Conservation (phyloP, 2,329 filamentous ascomycete genomes). For the Aureobasidium pullulans region DNA sequence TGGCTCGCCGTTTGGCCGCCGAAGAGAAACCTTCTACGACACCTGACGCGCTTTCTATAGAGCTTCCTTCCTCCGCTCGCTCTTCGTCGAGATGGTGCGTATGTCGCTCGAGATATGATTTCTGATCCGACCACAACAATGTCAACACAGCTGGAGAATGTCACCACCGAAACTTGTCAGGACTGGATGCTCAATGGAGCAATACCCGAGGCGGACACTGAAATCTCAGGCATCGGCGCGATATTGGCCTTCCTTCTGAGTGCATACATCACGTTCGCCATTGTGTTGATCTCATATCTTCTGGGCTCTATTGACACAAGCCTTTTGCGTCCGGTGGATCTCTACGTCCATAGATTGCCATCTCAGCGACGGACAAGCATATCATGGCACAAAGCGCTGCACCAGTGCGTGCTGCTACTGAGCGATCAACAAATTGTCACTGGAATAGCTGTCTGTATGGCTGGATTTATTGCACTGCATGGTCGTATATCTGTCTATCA, state of each 20-base stretch:
- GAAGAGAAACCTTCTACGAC: slow-evolving; percentile 3
- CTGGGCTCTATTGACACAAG: background rate
- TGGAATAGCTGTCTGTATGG: slow-evolving; percentile 23
- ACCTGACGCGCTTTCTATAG: background rate
- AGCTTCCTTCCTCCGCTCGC: background rate
- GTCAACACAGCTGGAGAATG: background rate
- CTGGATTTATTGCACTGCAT: slow-evolving; percentile 18
- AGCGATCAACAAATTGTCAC: slow-evolving; percentile 27
- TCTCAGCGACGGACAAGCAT: background rate
- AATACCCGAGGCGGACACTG: slow-evolving; percentile 15
- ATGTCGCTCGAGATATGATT: too few relatives aligned
- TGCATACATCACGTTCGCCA: slow-evolving; percentile 18
- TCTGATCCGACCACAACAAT: background rate
- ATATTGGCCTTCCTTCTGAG: slow-evolving; percentile 20
- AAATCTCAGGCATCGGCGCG: slow-evolving; percentile 20
- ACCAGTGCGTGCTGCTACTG: slow-evolving; percentile 18
- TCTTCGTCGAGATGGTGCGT: background rate
- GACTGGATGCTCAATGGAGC: slow-evolving; percentile 4
- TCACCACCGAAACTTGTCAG: background rate
- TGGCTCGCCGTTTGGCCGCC: background rate
- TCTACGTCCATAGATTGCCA: background rate
- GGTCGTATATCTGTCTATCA: slow-evolving; percentile 22
- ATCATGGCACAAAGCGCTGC: slow-evolving; percentile 1
- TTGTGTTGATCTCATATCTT: slow-evolving; percentile 17
- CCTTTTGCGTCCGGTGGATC: background rate